These are phyloP conservation scores for Dispira simplex DNA, from an alignment of 192 early-diverging fungal species.

Conservation along the genomic window DNA sequence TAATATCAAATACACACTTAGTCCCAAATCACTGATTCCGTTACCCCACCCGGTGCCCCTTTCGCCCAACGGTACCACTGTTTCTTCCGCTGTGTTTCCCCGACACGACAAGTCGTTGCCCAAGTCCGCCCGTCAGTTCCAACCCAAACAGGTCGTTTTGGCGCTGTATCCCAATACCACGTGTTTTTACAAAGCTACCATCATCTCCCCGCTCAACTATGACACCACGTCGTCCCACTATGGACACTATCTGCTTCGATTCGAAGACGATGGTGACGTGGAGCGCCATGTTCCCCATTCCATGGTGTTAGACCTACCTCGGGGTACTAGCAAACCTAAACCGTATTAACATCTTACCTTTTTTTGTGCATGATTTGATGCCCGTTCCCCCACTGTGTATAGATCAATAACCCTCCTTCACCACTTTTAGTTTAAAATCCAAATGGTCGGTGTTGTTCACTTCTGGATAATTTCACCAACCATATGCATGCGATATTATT, in stretches of 20 bases:
- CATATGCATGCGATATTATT: too few relatives aligned
- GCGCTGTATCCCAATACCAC: constrained; percentile 7
- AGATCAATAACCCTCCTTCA: too few relatives aligned
- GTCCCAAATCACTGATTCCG: neutral
- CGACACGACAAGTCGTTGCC: neutral
- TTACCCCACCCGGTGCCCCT: constrained; percentile 4
- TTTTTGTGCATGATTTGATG: too few relatives aligned
- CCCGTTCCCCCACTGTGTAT: too few relatives aligned
- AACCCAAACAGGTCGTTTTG: neutral
- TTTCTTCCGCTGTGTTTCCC: neutral
- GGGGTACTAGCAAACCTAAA: neutral
- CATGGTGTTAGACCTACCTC: neutral
- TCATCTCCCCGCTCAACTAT: neutral
- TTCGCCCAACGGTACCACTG: constrained; percentile 8
- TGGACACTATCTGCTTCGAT: neutral
- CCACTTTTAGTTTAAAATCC: too few relatives aligned
- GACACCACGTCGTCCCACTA: neutral
- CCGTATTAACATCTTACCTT: too few relatives aligned
- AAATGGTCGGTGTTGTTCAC: too few relatives aligned
- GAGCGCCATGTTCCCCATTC: neutral
- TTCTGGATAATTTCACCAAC: too few relatives aligned
- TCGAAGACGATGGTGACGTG: constrained; percentile 1
- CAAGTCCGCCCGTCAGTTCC: neutral
- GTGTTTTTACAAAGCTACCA: constrained; percentile 6
- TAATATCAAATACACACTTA: neutral